These are phyloP conservation scores for Zymoseptoria crescenta DNA, from an alignment of 2,329 filamentous ascomycete species.

Conservation along the genomic window DNA sequence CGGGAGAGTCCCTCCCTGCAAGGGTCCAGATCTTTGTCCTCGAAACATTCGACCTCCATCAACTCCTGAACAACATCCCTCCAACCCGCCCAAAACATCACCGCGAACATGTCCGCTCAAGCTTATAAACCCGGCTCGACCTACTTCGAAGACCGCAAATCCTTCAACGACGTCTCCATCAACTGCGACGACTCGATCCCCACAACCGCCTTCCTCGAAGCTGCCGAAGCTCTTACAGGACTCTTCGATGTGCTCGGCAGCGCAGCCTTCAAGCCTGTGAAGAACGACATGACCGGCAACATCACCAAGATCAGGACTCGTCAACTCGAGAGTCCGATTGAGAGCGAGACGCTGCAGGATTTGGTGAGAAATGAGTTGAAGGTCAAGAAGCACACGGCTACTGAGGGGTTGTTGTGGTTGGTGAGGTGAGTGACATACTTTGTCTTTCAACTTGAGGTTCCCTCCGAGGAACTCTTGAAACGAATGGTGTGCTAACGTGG, in stretches of 20 bases:
- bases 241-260: constrained; percentile 66
- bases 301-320: constrained; percentile 91
- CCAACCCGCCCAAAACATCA: background rate
- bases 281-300: constrained; percentile 85
- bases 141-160: constrained; percentile 78
- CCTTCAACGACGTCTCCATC: constrained; percentile 75
- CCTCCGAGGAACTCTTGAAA: too few relatives aligned
- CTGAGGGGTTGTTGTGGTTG: constrained; percentile 87
- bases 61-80: background rate
- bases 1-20: background rate
- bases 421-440: constrained; percentile 54
- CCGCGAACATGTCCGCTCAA: constrained; percentile 4
- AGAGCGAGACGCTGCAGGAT: constrained; percentile 77
- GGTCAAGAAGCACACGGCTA: constrained; percentile 77
- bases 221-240: constrained; percentile 74
- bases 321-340: constrained; percentile 65
- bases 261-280: constrained; percentile 80
- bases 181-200: constrained; percentile 69
- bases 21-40: background rate
- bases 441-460: background rate
- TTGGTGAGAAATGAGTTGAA: constrained; percentile 83
- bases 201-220: constrained; percentile 84
- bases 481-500: background rate
- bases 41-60: background rate
- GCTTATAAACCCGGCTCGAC: constrained; percentile 52